Base-by-base conservation (phyloP, 306 rosid species). In the Alnus glutinosa region DNA sequence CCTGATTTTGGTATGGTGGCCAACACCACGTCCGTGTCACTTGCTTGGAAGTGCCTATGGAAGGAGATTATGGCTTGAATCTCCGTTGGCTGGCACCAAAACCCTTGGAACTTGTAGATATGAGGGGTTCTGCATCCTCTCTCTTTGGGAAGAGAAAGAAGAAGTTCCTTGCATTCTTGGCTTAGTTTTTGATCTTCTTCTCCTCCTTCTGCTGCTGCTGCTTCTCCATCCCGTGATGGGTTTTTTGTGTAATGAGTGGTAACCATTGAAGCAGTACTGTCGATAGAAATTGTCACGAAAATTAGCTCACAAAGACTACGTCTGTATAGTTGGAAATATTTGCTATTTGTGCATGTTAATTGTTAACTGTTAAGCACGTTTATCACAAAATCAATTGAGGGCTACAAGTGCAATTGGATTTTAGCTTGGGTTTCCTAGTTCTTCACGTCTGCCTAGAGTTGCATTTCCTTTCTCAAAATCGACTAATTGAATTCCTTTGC, bases 1-100 rank as follows among this genome's bases (percentile, higher is more conserved):
- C 92, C 94, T 51, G 89, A 88, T 88, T 90, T 90, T 23, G 92
- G 92, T 0, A 86, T 36, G 2, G 82, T 76, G 19, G 90, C 89
- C 44, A 90, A 73, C 28, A 88, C 36, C 2, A 85, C 55, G 73
- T 90, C 90, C 32, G 72, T 68, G 16, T 90, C 72, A 14, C 36
- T 58, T 9, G 92, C 83, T 83, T 84, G 89, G 73, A 88, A 90
- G 80, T 88, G 92, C 11, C 81, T 85, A 48, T 88, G 94, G 71
- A 88, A 90, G 64, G 80, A 7, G 76, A 36, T 36, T 49, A 83
- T 75, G 83, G 89, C 78, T 79, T 86, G 85, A 50, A 88, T 77
- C 68, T 77, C 81, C 9, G 18, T 13, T 52, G 88, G 64, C 46
- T 79, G 89, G 44, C 87, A 85, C 92, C 94, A 88, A 77, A 86